A percentile compares a stretch with the other conserved stretches of the same genome.
Conservation (phyloP, 805 yeast genomes). For the Candida insectalens region DNA sequence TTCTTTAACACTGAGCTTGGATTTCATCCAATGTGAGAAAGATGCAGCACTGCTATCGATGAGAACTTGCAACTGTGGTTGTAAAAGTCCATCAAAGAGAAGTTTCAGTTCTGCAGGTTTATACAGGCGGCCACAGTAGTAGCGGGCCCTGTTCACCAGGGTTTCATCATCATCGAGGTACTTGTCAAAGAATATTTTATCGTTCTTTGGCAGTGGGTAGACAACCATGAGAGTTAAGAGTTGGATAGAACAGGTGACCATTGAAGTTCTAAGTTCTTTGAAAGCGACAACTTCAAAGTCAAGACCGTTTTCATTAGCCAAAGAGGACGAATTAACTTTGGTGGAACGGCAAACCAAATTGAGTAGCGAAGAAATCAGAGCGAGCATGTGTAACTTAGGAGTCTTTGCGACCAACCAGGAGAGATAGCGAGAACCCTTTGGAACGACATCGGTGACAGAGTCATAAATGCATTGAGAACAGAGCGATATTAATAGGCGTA, state of each 20-base stretch:
- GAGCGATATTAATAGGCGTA: slow-evolving; percentile 51
- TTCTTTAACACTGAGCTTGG: slow-evolving; percentile 10
- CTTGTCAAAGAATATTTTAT: slow-evolving; percentile 26
- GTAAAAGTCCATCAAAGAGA: slow-evolving; percentile 37
- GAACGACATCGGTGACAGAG: slow-evolving; percentile 29
- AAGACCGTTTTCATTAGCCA: slow-evolving; percentile 34
- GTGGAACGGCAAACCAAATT: slow-evolving; percentile 53
- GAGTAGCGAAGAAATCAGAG: slow-evolving; percentile 58
- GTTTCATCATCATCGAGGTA: slow-evolving; percentile 20
- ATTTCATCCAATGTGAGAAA: slow-evolving; percentile 17
- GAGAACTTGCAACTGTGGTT: slow-evolving; percentile 31
- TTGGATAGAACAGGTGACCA: slow-evolving; percentile 51
- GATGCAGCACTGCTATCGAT: slow-evolving; percentile 5
- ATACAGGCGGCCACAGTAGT: slow-evolving; percentile 41
- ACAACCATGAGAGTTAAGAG: slow-evolving; percentile 50
- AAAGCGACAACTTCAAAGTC: slow-evolving; percentile 19
- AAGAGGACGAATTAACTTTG: slow-evolving; percentile 14
- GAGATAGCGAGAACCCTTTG: slow-evolving; percentile 51
- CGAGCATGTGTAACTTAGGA: slow-evolving; percentile 38
- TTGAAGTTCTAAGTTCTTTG: slow-evolving; percentile 33
- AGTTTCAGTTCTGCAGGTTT: slow-evolving; percentile 46
- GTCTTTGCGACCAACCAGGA: slow-evolving; percentile 41
- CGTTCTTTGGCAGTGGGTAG: slow-evolving; percentile 52
- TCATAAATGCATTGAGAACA: slow-evolving; percentile 54
- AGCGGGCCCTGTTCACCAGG: slow-evolving; percentile 35